Evolutionary conservation across 2,329 filamentous ascomycete species (phyloP), one percentile per base, ranked within the genome.

Genomic region (Delphinella strobiligena): DNA sequence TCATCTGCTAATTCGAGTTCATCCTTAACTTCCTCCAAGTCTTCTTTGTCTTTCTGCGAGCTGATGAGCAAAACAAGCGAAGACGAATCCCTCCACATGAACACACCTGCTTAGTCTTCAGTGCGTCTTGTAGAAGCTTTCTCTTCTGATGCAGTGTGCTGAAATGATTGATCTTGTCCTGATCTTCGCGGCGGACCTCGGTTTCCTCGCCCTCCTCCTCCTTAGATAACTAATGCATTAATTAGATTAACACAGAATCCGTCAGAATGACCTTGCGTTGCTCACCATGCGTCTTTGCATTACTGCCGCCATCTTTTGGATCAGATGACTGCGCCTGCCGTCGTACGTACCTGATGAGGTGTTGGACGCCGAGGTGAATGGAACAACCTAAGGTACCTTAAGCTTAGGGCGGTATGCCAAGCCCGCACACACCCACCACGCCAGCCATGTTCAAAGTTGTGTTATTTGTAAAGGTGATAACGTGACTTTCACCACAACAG

Each of bases 81-180:
- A 27, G 7, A 7, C 7, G 7, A 7, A 27, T 27, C 7, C 12
- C 22, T 27, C 22, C 22, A 27, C 7, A 61, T 76, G 45, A 60
- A 88, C n/a, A n/a, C n/a, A n/a, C 89, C 60, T 78, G 78, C 60
- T 93, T 95, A 4, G 64, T 60, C 56, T 82, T 81, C 48, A 96
- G 64, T 51, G 91, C 78, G 35, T 93, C 87, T 56, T 93, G 80
- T 3, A 96, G 61, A 3, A 71, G 62, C 24, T 82, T 71, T 59
- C 94, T 83, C 37, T 84, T 81, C 59, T 93, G 86, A 61, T 98
- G 91, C 47, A 98, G 70, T 33, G 87, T 80, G 62, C 88, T 95
- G 71, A 98, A 98, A 49, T 79, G 81, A 66, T 98, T 98, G 75
- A 98, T 98, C 66, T 91, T 93, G 67, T 96, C 88, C 63, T 98